Evolutionary conservation across 768 basidiomycete species (phyloP).

Genomic region (Dioszegia aurantiaca): DNA sequence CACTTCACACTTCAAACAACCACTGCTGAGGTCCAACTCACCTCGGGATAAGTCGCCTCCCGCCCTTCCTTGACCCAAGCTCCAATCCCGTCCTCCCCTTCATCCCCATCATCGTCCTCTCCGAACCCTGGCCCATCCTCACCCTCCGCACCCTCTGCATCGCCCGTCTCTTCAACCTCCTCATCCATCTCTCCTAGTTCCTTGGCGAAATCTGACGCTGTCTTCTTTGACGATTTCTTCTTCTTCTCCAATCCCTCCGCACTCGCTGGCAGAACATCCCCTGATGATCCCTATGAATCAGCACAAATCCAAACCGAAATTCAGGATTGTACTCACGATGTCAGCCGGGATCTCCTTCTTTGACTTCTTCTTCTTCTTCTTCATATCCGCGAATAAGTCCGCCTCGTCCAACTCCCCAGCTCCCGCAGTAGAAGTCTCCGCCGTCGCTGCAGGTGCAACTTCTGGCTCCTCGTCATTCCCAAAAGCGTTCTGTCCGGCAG

Average conservation of each 20-base stretch:
- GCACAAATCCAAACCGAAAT: neutral
- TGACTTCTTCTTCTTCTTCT: constrained; percentile 84
- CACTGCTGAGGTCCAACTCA: constrained; percentile 47
- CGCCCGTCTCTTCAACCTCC: constrained; percentile 50
- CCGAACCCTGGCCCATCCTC: constrained; percentile 61
- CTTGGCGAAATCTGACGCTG: constrained; percentile 63
- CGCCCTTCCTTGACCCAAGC: constrained; percentile 88
- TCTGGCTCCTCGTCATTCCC: constrained; percentile 12
- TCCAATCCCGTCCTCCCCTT: constrained; percentile 57
- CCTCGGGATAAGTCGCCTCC: constrained; percentile 95
- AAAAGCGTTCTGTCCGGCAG: constrained; percentile 5
- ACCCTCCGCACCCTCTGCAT: constrained; percentile 80
- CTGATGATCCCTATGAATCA: neutral
- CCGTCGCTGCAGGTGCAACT: constrained; percentile 21
- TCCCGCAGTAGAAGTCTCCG: constrained; percentile 19
- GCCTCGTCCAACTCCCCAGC: constrained; percentile 54
- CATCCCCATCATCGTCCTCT: constrained; percentile 64
- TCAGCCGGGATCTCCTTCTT: constrained; percentile 55
- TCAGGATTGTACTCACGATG: constrained; percentile 34
- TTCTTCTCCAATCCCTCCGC: constrained; percentile 48
- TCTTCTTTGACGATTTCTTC: constrained; percentile 68
- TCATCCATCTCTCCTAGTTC: constrained; percentile 57
- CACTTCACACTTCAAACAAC: neutral
- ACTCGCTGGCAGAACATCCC: constrained; percentile 23
- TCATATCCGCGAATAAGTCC: constrained; percentile 90